phyloP scores from a whole-genome alignment of 176 grass and related monocot species.

The Musa itinerans region DNA sequence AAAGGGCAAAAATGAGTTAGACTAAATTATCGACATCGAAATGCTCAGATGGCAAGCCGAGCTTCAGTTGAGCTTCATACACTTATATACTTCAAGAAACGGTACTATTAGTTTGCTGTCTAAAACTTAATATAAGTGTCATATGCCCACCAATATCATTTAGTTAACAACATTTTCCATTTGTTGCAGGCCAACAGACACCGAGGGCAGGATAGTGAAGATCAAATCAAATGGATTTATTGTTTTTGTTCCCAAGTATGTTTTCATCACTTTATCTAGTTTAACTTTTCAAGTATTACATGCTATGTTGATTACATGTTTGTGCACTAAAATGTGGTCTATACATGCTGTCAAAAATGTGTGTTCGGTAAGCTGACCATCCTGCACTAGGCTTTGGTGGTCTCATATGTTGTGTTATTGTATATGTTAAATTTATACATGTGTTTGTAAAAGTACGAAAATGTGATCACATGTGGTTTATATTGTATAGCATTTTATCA shows the following conservation, averaged over 20 bases:
- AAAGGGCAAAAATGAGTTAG: too few relatives aligned
- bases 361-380: too few relatives aligned
- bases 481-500: too few relatives aligned
- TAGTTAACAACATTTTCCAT: constrained; percentile 4
- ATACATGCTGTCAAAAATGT: too few relatives aligned
- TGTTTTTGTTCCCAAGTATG: constrained; percentile 95
- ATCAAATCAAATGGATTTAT: constrained; percentile 97
- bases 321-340: too few relatives aligned
- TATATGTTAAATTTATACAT: too few relatives aligned
- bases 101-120: constrained; percentile 32
- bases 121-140: constrained; percentile 14
- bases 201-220: constrained; percentile 97
- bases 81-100: constrained; percentile 90
- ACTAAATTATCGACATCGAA: constrained; percentile 70
- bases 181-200: constrained; percentile 63
- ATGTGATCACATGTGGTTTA: too few relatives aligned
- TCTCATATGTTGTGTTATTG: too few relatives aligned
- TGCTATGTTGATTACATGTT: too few relatives aligned
- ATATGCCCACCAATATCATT: constrained; percentile 14
- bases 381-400: too few relatives aligned
- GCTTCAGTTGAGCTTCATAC: constrained; percentile 95
- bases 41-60: constrained; percentile 97
- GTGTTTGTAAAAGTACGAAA: too few relatives aligned
- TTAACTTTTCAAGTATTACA: not conserved
- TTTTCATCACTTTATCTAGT: constrained; percentile 1